A percentile compares a stretch with the other conserved stretches of the same genome.
Evolutionary conservation across 371 early-diverging fungal genomes (phyloP).

Genomic region (Haplosporangium sp.): DNA sequence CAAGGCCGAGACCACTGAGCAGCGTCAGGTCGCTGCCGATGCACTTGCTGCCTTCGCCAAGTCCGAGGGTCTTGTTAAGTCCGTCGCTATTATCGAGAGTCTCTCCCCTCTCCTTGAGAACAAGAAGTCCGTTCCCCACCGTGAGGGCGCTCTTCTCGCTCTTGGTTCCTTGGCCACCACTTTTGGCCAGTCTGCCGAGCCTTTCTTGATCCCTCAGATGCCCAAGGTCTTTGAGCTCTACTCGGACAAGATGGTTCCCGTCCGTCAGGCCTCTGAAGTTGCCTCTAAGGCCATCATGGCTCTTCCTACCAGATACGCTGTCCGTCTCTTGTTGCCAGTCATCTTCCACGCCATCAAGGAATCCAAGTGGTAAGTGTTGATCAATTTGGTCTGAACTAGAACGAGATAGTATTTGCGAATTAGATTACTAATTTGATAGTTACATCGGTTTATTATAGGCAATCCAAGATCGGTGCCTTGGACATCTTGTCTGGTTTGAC

Average conservation of each 20-base stretch:
- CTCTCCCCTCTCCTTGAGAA: slow-evolving; percentile 52
- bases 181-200: slow-evolving; percentile 64
- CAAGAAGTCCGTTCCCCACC: slow-evolving; percentile 66
- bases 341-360: slow-evolving; percentile 67
- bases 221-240: slow-evolving; percentile 62
- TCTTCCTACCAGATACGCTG: slow-evolving; percentile 59
- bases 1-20: slow-evolving; percentile 54
- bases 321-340: slow-evolving; percentile 62
- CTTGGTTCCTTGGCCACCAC: slow-evolving; percentile 59
- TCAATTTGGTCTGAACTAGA: not conserved
- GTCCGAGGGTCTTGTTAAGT: slow-evolving; percentile 43
- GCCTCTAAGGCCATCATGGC: slow-evolving; percentile 63
- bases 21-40: slow-evolving; percentile 51
- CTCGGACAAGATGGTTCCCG: slow-evolving; percentile 67
- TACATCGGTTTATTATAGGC: slow-evolving; percentile 29
- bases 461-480: slow-evolving; percentile 67
- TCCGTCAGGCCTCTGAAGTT: slow-evolving; percentile 64
- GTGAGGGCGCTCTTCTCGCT: slow-evolving; percentile 70
- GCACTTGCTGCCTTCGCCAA: slow-evolving; percentile 46
- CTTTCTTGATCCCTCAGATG: slow-evolving; percentile 66
- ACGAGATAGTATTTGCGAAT: not conserved
- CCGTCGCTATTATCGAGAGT: slow-evolving; percentile 54
- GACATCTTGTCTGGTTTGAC: slow-evolving; percentile 61
- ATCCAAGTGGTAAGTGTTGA: slow-evolving; percentile 65
- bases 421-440: not conserved